These are phyloP conservation scores for Coniochaeta sp. DNA, from an alignment of 2,329 filamentous ascomycete genomes.

Conservation along the genomic window DNA sequence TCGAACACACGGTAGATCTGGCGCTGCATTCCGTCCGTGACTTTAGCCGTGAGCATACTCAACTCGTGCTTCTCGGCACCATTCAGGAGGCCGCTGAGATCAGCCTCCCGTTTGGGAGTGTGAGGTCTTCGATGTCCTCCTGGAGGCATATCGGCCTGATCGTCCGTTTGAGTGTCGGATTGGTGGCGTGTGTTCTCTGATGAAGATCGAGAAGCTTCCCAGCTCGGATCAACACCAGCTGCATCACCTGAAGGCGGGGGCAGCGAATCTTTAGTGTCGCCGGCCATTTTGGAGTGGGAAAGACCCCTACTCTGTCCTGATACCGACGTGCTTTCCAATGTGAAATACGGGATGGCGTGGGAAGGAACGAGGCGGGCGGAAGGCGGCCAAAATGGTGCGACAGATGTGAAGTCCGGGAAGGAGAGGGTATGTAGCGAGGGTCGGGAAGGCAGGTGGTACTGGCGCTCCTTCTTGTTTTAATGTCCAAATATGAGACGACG, in stretches of 20 bases:
- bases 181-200: neutral
- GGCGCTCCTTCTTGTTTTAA: neutral
- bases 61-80: constrained; percentile 44
- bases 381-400: neutral
- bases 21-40: constrained; percentile 48
- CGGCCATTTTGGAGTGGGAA: neutral
- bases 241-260: neutral
- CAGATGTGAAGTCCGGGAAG: neutral
- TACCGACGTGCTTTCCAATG: neutral
- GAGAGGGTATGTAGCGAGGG: neutral
- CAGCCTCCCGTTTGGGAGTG: constrained; percentile 35
- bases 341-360: neutral
- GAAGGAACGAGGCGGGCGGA: neutral
- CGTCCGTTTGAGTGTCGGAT: neutral
- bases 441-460: neutral
- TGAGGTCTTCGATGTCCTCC: constrained; percentile 24
- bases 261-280: neutral
- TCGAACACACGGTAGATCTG: constrained; percentile 47
- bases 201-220: neutral
- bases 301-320: neutral
- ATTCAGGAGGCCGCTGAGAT: constrained; percentile 42
- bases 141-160: constrained; percentile 28
- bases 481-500: neutral
- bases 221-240: neutral
- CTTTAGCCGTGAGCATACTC: constrained; percentile 39